Percentiles rank a stretch among this genome's conserved stretches.
phyloP scores from a whole-genome alignment of 805 yeast species.

The Isabelozyma heimii region DNA sequence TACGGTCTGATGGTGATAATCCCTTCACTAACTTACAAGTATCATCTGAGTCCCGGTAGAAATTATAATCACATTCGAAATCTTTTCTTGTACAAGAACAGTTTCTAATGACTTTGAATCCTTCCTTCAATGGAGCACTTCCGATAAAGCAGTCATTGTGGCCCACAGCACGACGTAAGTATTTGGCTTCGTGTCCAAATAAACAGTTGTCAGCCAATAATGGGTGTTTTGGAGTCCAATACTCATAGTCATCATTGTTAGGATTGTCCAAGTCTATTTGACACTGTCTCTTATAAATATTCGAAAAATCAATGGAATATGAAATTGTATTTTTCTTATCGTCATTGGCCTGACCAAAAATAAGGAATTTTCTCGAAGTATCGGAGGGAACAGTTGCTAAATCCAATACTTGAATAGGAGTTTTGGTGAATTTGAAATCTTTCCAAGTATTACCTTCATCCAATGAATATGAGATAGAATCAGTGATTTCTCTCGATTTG shows the following conservation, averaged over 20 bases:
- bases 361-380: slow-evolving; percentile 73
- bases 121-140: slow-evolving; percentile 54
- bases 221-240: slow-evolving; percentile 43
- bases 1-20: slow-evolving; percentile 59
- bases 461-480: slow-evolving; percentile 59
- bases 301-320: slow-evolving; percentile 35
- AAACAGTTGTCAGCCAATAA: slow-evolving; percentile 34
- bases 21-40: slow-evolving; percentile 86
- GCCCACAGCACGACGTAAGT: slow-evolving; percentile 41
- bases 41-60: slow-evolving; percentile 65
- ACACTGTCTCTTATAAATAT: slow-evolving; percentile 35
- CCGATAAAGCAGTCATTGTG: slow-evolving; percentile 69
- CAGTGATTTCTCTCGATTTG: slow-evolving; percentile 54
- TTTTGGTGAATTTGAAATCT: slow-evolving; percentile 59
- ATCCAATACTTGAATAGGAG: slow-evolving; percentile 58
- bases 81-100: slow-evolving; percentile 87
- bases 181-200: slow-evolving; percentile 42
- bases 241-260: slow-evolving; percentile 38
- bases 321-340: slow-evolving; percentile 46
- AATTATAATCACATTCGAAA: slow-evolving; percentile 93
- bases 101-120: slow-evolving; percentile 54
- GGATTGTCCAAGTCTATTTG: slow-evolving; percentile 43
- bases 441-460: slow-evolving; percentile 83
- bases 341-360: slow-evolving; percentile 45
- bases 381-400: slow-evolving; percentile 90